Conservation (phyloP, 1,139 yeast species). For the Ogataea hybrid region DNA sequence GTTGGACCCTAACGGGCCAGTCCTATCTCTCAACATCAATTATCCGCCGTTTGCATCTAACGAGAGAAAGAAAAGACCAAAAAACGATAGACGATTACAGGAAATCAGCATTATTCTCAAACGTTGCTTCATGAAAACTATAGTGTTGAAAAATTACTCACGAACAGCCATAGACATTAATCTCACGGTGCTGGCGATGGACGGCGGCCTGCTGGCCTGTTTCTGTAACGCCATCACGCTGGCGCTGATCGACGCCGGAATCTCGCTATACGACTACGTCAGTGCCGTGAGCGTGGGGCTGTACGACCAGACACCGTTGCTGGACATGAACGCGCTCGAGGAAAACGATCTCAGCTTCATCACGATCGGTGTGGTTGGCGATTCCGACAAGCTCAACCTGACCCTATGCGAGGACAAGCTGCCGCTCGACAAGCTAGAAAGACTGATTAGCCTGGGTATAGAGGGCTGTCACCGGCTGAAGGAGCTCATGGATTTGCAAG, state of each 20-base stretch:
- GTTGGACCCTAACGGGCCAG: slow-evolving; percentile 38
- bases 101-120: slow-evolving; percentile 76
- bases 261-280: slow-evolving; percentile 90
- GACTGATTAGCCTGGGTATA: slow-evolving; percentile 77
- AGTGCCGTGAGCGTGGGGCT: slow-evolving; percentile 79
- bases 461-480: slow-evolving; percentile 86
- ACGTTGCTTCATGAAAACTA: slow-evolving; percentile 77
- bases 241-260: slow-evolving; percentile 93
- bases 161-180: slow-evolving; percentile 74
- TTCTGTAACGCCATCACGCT: slow-evolving; percentile 86
- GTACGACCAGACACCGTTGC: slow-evolving; percentile 61
- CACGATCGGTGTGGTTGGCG: slow-evolving; percentile 84
- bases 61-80: slow-evolving; percentile 67
- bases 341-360: slow-evolving; percentile 79
- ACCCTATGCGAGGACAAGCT: slow-evolving; percentile 77
- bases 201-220: slow-evolving; percentile 82
- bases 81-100: slow-evolving; percentile 66
- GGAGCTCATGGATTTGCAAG: slow-evolving; percentile 82
- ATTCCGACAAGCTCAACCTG: slow-evolving; percentile 72
- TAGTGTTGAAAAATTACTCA: slow-evolving; percentile 74
- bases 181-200: slow-evolving; percentile 80
- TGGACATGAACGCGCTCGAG: slow-evolving; percentile 81
- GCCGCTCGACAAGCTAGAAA: slow-evolving; percentile 77
- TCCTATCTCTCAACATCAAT: slow-evolving; percentile 59
- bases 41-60: slow-evolving; percentile 80